Conservation (phyloP, 1,284 basidiomycete genomes). For the Bondarzewia mesenterica region DNA sequence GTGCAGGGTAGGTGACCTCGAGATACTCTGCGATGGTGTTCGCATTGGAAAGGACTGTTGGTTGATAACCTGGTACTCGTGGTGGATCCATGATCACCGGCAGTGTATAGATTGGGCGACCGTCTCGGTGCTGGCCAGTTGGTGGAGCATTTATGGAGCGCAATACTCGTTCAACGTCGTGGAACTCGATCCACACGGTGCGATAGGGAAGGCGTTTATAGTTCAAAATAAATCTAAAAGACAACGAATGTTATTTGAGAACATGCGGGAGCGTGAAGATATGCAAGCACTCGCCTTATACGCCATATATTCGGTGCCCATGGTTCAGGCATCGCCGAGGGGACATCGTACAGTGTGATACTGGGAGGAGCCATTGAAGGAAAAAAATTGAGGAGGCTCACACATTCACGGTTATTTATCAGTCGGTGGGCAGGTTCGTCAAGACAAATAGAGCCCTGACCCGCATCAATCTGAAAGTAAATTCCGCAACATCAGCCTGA, state of each 20-base stretch:
- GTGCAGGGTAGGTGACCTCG: conserved; percentile 57
- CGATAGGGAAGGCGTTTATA: conserved; percentile 61
- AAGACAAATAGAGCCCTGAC: neutral
- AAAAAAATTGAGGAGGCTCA: neutral
- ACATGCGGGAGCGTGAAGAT: too few species aligned
- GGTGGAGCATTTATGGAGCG: conserved; percentile 51
- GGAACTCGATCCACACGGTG: conserved; percentile 62
- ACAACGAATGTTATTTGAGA: neutral
- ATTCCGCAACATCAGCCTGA: neutral
- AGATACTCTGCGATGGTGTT: conserved; percentile 63
- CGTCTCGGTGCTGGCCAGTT: conserved; percentile 42
- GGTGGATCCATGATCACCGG: conserved; percentile 51
- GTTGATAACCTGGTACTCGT: conserved; percentile 19
- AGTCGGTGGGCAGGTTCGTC: neutral
- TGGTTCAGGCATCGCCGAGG: conserved; percentile 48
- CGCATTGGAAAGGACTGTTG: conserved; percentile 46
- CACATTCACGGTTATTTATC: neutral
- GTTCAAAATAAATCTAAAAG: conserved; percentile 56
- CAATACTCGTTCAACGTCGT: conserved; percentile 55
- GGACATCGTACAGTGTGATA: conserved; percentile 61
- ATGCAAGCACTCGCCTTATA: conserved; percentile 24
- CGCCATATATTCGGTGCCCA: conserved; percentile 73
- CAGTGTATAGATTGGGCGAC: conserved; percentile 53
- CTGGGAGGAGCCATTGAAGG: conserved; percentile 8
- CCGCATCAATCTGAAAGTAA: neutral